These are phyloP conservation scores for Aspergillus vadensis DNA, from an alignment of 2,329 filamentous ascomycete species.

Conservation along the genomic window DNA sequence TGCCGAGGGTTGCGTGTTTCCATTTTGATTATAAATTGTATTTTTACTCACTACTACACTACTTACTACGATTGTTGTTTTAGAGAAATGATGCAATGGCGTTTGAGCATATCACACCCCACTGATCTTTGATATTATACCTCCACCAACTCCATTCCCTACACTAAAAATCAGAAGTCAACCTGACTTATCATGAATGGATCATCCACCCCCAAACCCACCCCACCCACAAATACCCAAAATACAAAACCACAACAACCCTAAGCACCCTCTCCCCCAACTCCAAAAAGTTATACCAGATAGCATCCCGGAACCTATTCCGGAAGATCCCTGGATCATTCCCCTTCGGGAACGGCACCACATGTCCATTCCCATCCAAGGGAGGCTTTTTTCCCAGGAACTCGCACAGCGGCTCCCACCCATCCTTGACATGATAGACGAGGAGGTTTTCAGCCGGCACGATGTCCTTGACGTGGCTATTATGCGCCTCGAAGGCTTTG, in stretches of 20 bases:
- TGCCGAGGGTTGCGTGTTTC: not conserved
- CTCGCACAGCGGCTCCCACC: constrained; percentile 49
- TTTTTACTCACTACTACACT: constrained; percentile 23
- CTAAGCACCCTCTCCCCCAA: no score
- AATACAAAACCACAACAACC: no score
- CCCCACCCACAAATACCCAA: no score
- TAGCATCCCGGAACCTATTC: no score
- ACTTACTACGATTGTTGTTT: constrained; percentile 5
- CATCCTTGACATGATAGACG: constrained; percentile 39
- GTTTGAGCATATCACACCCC: constrained; percentile 19
- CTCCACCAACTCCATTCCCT: no score
- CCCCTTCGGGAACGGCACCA: constrained; percentile 36
- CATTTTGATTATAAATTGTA: constrained; percentile 25
- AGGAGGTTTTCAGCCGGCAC: constrained; percentile 27
- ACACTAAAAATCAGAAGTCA: no score
- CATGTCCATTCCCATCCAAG: not conserved
- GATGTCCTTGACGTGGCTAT: constrained; percentile 21
- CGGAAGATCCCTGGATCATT: constrained; percentile 27
- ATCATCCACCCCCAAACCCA: no score
- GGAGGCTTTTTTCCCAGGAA: constrained; percentile 44
- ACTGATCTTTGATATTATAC: no score
- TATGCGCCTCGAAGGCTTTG: constrained; percentile 22
- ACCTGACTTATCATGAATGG: no score
- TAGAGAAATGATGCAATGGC: constrained; percentile 20
- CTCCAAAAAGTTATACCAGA: no score